These are phyloP conservation scores for Hypoxylon lienhwacheense DNA, from an alignment of 495 filamentous ascomycete genomes.

Conservation along the genomic window DNA sequence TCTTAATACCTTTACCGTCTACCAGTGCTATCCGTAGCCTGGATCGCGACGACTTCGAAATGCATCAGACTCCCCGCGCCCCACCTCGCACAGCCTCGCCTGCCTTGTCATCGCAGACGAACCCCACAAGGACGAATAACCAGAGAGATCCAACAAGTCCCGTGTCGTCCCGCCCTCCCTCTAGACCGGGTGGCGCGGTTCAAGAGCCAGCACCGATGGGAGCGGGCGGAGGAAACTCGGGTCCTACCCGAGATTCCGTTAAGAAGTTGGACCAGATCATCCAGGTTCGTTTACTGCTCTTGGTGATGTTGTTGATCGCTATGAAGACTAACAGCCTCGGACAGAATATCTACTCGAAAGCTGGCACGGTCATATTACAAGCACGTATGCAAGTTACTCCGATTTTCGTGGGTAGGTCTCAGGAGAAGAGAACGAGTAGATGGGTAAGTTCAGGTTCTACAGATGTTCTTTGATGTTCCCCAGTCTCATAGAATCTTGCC, in stretches of 20 bases:
- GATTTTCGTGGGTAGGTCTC: constrained; percentile 56
- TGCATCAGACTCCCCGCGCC: constrained; percentile 85
- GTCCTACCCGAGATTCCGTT: constrained; percentile 61
- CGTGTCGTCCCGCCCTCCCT: constrained; percentile 38
- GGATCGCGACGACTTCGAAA: constrained; percentile 40
- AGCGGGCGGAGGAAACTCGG: constrained; percentile 49
- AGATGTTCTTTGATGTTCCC: constrained; percentile 3
- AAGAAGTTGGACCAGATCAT: constrained; percentile 87
- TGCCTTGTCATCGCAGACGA: constrained; percentile 65
- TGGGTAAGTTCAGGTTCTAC: constrained; percentile 71
- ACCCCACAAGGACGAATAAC: constrained; percentile 70
- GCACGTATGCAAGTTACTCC: constrained; percentile 72
- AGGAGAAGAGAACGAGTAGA: constrained; percentile 71
- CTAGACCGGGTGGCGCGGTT: constrained; percentile 44
- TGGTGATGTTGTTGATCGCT: neutral
- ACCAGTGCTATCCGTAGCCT: constrained; percentile 15
- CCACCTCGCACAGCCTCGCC: constrained; percentile 66
- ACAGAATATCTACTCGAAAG: constrained; percentile 90
- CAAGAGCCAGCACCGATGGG: constrained; percentile 44
- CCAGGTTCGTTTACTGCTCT: constrained; percentile 61
- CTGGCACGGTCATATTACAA: constrained; percentile 80
- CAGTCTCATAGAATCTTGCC: constrained; percentile 19
- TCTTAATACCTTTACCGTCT: neutral
- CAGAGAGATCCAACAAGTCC: constrained; percentile 61
- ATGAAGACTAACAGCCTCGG: constrained; percentile 1